Conservation (phyloP, 768 basidiomycete species). For the Suillus americanus region DNA sequence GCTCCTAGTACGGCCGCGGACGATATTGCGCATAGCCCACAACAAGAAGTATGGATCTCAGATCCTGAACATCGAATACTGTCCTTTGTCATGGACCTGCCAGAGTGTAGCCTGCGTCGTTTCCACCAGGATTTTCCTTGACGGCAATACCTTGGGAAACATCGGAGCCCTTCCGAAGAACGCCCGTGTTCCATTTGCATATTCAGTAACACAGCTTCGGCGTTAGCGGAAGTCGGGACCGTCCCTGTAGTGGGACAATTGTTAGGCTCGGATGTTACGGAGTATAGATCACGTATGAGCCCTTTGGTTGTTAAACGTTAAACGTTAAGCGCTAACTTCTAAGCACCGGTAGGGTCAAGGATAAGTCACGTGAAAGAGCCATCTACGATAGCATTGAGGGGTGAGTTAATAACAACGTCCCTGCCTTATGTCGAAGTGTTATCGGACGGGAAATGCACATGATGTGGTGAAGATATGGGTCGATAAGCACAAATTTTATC, state of each 20-base stretch:
- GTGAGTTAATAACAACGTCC: not conserved
- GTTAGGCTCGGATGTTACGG: too few relatives aligned
- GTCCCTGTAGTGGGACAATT: too few relatives aligned
- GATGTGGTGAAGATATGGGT: too few relatives aligned
- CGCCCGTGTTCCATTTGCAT: not conserved
- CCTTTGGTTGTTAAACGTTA: not conserved
- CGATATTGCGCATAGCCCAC: not conserved
- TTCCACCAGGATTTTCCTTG: not conserved
- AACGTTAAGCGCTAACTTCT: too few relatives aligned
- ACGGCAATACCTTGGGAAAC: not conserved
- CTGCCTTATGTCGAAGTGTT: not conserved
- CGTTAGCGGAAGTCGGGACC: not conserved
- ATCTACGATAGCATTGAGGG: not conserved
- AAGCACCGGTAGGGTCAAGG: not conserved
- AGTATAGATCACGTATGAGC: not conserved
- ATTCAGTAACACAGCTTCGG: not conserved
- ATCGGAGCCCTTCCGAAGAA: conserved; percentile 1
- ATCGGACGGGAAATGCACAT: too few relatives aligned
- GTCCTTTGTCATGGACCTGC: not conserved
- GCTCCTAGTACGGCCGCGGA: not conserved
- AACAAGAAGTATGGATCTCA: not conserved
- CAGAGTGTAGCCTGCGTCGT: not conserved
- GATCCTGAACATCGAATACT: not conserved
- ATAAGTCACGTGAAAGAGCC: not conserved
- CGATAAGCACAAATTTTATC: too few relatives aligned